Evolutionary conservation across 805 yeast species (phyloP).

Genomic region (Saturnispora quitensis): DNA sequence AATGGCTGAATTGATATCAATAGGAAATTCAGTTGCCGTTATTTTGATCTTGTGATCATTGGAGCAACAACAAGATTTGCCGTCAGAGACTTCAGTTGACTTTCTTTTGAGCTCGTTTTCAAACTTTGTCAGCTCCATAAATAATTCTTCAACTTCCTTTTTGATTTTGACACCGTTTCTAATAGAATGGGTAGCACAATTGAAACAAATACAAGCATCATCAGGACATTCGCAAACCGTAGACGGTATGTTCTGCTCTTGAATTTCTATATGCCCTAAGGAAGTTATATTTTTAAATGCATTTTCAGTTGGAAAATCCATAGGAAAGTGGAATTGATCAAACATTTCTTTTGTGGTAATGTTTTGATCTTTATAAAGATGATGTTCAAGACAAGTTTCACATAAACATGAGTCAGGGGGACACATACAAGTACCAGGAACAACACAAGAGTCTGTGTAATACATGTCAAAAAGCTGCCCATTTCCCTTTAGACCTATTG

Average conservation of each 20-base stretch:
- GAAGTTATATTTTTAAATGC: slow-evolving; percentile 7
- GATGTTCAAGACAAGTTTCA: slow-evolving; percentile 26
- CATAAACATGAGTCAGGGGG: slow-evolving; percentile 26
- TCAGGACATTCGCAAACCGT: slow-evolving; percentile 22
- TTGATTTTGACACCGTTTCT: slow-evolving; percentile 21
- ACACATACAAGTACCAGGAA: slow-evolving; percentile 29
- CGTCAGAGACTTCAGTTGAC: background rate
- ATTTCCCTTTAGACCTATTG: background rate
- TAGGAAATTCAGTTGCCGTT: slow-evolving; percentile 1
- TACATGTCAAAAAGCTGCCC: slow-evolving; percentile 23
- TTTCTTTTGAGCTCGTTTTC: background rate
- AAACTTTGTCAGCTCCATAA: background rate
- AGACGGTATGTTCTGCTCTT: slow-evolving; percentile 12
- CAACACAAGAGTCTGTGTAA: slow-evolving; percentile 26
- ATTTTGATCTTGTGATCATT: background rate
- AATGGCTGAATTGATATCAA: background rate
- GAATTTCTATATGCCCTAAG: slow-evolving; percentile 21
- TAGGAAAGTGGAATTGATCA: slow-evolving; percentile 13
- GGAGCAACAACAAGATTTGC: background rate
- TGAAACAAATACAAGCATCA: slow-evolving; percentile 28
- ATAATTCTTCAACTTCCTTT: background rate
- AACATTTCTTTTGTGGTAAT: slow-evolving; percentile 12
- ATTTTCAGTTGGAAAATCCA: background rate
- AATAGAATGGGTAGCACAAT: slow-evolving; percentile 29
- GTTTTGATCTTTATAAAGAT: slow-evolving; percentile 7